Base-by-base conservation (phyloP, 495 filamentous ascomycete genomes). In the Cercophora samala region DNA sequence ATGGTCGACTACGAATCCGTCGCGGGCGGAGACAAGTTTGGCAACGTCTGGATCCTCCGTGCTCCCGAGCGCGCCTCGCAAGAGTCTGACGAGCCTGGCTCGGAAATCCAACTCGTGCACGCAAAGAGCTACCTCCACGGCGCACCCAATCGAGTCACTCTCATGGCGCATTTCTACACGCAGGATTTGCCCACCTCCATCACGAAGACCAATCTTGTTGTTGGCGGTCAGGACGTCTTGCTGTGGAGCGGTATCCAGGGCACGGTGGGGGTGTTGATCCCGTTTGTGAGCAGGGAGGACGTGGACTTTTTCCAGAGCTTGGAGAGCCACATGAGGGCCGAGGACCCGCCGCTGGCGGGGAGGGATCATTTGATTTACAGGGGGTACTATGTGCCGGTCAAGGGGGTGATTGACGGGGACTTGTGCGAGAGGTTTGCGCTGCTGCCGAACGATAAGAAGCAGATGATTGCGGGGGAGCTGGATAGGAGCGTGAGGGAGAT, bases 1-100 rank as follows among this genome's bases (percentile, higher is more conserved):
- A 97, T 98, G 94, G 89, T 97, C 1, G 96, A 99, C 75, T 99
- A 99, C 78, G 95, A 98, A 75, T 97, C 94, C 1, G 88, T 90
- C 19, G 95, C 93, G 13, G 95, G 93, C 42, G 96, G 96, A 54
- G 96, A 99, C 80, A 97, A 96, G 74, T 99, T 99, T 68, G 96
- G 96, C 58, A 98, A 98, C 71, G 73, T 99, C 2, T 98, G 93
- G 92, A 84, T 98, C 51, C 75, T 98, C 64, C 90, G 96, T 13
- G 94, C 91, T 71, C 93, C 96, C 0, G 85, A 88, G 67, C 94
- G 96, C 75, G 87, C 89, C 2, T 94, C 90, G 0, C 91, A 94
- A 62, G 90, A 96, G 72, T 86, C 90, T 0, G 95, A 99, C 72
- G 96, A 99, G 78, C 92, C 96, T 66, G 92, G 91, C 55, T 91